Conservation (phyloP, 106 monocot species). For the Apostasia shenzhenica region DNA sequence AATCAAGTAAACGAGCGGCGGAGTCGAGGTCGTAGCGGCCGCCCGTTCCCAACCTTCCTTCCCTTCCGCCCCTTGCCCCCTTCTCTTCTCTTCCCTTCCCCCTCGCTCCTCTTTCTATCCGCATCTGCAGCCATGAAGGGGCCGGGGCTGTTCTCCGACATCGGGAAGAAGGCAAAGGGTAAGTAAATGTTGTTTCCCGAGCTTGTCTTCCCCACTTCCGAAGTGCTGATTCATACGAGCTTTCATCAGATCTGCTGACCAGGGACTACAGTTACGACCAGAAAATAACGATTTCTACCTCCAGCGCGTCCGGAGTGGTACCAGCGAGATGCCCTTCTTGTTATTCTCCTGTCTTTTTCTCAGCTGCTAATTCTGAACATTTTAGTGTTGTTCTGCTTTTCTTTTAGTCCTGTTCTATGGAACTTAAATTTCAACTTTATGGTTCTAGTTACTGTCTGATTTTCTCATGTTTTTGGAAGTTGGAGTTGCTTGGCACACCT, state of each 20-base stretch:
- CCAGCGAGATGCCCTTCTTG: background rate
- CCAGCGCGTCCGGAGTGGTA: constrained; percentile 24
- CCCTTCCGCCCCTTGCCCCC: background rate
- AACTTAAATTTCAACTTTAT: no score
- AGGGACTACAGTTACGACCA: constrained; percentile 25
- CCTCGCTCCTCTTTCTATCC: background rate
- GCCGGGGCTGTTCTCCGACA: constrained; percentile 23
- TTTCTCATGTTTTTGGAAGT: no score
- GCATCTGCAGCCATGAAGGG: constrained; percentile 15
- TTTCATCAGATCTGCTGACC: constrained; percentile 15
- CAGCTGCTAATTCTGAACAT: no score
- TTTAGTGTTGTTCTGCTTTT: no score
- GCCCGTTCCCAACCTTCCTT: no score
- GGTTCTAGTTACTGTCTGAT: no score
- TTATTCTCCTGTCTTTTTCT: background rate
- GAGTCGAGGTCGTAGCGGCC: no score
- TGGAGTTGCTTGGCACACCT: no score
- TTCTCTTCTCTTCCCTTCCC: background rate
- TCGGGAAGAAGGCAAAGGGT: constrained; percentile 29
- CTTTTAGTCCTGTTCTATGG: no score
- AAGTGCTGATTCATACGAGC: no score
- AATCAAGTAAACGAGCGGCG: no score
- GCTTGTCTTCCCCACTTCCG: background rate
- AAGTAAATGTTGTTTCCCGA: background rate
- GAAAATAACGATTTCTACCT: constrained; percentile 18